phyloP scores from a whole-genome alignment of 352 stramenopile species.

The Pythium brachiatum region DNA sequence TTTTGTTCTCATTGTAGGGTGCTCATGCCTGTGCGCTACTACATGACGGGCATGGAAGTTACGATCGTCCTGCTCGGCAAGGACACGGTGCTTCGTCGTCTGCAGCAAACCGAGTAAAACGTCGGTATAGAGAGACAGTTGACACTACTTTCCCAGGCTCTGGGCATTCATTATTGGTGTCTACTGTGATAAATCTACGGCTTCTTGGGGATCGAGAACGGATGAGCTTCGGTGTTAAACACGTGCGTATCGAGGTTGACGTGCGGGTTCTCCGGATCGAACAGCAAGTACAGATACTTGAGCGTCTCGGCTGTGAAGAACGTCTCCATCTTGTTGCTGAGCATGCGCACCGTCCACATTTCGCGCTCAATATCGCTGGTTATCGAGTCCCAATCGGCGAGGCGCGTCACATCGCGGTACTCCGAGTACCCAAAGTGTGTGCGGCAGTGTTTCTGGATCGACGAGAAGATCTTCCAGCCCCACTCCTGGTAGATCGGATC shows the following conservation, averaged over 20 bases:
- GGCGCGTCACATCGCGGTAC: slow-evolving; percentile 41
- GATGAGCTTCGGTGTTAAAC: slow-evolving; percentile 97
- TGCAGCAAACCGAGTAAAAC: not conserved
- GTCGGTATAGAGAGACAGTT: slow-evolving; percentile 5
- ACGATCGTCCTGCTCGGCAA: slow-evolving; percentile 79
- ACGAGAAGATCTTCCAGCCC: slow-evolving; percentile 94
- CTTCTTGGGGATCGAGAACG: slow-evolving; percentile 44
- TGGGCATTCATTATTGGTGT: too few relatives aligned
- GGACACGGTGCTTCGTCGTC: slow-evolving; percentile 47
- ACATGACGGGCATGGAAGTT: slow-evolving; percentile 83
- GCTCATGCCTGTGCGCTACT: slow-evolving; percentile 88
- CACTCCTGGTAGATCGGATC: slow-evolving; percentile 94
- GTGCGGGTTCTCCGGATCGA: slow-evolving; percentile 59
- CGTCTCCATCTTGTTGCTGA: slow-evolving; percentile 95
- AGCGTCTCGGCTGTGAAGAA: slow-evolving; percentile 99
- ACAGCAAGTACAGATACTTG: slow-evolving; percentile 98
- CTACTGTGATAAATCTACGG: not conserved
- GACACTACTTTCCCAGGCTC: too few relatives aligned
- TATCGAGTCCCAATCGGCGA: slow-evolving; percentile 4
- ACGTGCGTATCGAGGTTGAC: slow-evolving; percentile 92
- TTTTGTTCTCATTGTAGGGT: slow-evolving; percentile 43
- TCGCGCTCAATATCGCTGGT: slow-evolving; percentile 8
- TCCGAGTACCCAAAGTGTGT: slow-evolving; percentile 88
- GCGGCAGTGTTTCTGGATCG: slow-evolving; percentile 92
- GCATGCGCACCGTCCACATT: slow-evolving; percentile 12